Conservation (phyloP, 495 filamentous ascomycete species). For the Aspergillus homomorphus region DNA sequence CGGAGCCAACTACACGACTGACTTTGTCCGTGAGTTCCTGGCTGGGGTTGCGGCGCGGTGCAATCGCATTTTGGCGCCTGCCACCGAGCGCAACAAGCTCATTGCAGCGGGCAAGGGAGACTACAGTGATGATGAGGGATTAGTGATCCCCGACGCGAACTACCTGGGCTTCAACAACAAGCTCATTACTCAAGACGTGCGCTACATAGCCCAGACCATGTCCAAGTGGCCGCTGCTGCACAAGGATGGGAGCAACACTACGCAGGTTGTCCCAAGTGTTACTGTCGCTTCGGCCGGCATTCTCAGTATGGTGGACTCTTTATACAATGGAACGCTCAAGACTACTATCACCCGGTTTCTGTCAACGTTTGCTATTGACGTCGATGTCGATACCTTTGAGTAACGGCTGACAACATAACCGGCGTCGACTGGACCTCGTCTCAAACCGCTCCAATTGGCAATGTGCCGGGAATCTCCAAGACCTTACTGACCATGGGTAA, state of each 20-base stretch:
- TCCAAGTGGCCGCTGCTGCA: constrained; percentile 14
- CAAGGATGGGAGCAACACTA: constrained; percentile 8
- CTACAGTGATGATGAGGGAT: constrained; percentile 12
- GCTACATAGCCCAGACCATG: constrained; percentile 8
- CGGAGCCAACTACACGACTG: constrained; percentile 10
- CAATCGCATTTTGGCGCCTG: constrained; percentile 12
- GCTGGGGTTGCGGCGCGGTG: constrained; percentile 8
- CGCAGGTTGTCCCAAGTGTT: constrained; percentile 11
- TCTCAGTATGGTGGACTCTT: background rate
- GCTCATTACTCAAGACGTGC: constrained; percentile 12
- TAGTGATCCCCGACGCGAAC: constrained; percentile 4
- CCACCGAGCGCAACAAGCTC: background rate
- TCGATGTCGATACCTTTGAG: constrained; percentile 4
- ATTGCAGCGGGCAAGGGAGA: constrained; percentile 7
- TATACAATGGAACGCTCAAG: constrained; percentile 8
- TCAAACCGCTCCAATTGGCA: constrained; percentile 5
- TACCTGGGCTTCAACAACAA: constrained; percentile 15
- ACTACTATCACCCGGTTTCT: constrained; percentile 14
- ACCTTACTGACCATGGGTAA: constrained; percentile 17
- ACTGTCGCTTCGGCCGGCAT: constrained; percentile 5
- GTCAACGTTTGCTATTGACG: constrained; percentile 7
- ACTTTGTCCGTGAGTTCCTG: constrained; percentile 8
- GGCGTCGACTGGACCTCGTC: constrained; percentile 13
- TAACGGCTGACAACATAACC: background rate
- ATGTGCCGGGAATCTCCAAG: constrained; percentile 6